Conservation (phyloP, 192 early-diverging fungal species). For the Gigaspora rosea region DNA sequence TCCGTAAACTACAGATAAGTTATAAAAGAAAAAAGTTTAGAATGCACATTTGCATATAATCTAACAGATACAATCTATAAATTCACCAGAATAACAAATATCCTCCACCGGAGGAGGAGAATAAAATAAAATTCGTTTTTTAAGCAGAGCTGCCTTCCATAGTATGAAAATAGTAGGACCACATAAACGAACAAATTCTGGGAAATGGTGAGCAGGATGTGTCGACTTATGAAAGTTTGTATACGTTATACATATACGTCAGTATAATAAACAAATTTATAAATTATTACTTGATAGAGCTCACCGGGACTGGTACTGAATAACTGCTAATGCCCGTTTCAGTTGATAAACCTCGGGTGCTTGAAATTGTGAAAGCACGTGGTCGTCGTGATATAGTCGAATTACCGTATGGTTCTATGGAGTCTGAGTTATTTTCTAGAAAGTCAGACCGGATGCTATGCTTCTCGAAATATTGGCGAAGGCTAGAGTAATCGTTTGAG, state of each 20-base stretch:
- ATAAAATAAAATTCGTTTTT: conserved; percentile 54
- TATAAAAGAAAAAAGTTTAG: background rate
- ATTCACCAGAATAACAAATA: conserved; percentile 49
- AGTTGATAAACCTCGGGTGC: conserved; percentile 9
- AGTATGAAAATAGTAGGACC: conserved; percentile 55
- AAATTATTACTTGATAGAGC: background rate
- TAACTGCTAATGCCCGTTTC: conserved; percentile 7
- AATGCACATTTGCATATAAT: too few relatives aligned
- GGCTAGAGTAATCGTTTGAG: conserved; percentile 21
- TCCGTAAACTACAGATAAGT: conserved; percentile 42
- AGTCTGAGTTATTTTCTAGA: background rate
- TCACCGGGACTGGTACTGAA: background rate
- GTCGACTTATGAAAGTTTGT: conserved; percentile 13
- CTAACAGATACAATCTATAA: too few relatives aligned
- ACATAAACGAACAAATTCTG: conserved; percentile 44
- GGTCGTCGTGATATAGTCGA: too few relatives aligned
- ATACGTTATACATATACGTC: too few relatives aligned
- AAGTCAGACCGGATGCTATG: background rate
- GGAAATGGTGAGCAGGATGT: conserved; percentile 49
- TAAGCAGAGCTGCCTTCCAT: conserved; percentile 55
- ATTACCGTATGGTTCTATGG: background rate
- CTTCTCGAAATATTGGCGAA: conserved; percentile 29
- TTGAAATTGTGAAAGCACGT: background rate
- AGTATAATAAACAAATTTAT: background rate
- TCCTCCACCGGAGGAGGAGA: conserved; percentile 49